Evolutionary conservation across 2,329 filamentous ascomycete genomes (phyloP).

Genomic region (Xylaria sp.): DNA sequence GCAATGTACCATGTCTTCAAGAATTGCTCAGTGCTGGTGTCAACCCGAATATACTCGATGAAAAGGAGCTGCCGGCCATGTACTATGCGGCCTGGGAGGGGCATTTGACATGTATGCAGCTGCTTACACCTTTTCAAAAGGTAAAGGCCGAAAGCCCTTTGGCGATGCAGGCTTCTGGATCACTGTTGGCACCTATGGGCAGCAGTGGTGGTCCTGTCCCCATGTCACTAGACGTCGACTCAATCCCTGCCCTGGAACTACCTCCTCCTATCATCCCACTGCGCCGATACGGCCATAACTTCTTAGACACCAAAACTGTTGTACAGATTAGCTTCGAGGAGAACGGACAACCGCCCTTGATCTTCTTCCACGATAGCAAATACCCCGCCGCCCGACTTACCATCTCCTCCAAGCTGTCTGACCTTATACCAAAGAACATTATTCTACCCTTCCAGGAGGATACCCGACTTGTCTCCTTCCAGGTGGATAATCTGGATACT

Average conservation of each 20-base stretch:
- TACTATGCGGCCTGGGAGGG: conserved; percentile 99
- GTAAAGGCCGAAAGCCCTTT: conserved; percentile 58
- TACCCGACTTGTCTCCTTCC: conserved; percentile 91
- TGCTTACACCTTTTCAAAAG: conserved; percentile 74
- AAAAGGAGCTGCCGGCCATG: conserved; percentile 93
- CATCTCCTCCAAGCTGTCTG: conserved; percentile 95
- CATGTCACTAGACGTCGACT: conserved; percentile 81
- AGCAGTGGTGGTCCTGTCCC: conserved; percentile 65
- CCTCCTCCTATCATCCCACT: conserved; percentile 96
- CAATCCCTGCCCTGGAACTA: conserved; percentile 89
- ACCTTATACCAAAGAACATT: conserved; percentile 95
- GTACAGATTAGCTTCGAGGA: conserved; percentile 92
- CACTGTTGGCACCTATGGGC: conserved; percentile 56
- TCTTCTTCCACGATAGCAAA: conserved; percentile 98
- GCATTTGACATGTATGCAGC: conserved; percentile 91
- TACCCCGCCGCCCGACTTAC: conserved; percentile 95
- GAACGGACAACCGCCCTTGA: conserved; percentile 76
- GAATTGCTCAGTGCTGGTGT: conserved; percentile 83
- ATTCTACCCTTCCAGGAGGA: conserved; percentile 97
- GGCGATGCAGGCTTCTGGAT: conserved; percentile 54
- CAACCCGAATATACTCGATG: conserved; percentile 83
- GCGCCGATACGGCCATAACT: conserved; percentile 96
- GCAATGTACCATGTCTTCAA: conserved; percentile 87
- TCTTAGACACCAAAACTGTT: conserved; percentile 96
- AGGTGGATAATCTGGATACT: conserved; percentile 90